Evolutionary conservation across 1,139 yeast genomes (phyloP), one percentile per base, ranked within the genome.

Genomic region (Candida dubliniensis): DNA sequence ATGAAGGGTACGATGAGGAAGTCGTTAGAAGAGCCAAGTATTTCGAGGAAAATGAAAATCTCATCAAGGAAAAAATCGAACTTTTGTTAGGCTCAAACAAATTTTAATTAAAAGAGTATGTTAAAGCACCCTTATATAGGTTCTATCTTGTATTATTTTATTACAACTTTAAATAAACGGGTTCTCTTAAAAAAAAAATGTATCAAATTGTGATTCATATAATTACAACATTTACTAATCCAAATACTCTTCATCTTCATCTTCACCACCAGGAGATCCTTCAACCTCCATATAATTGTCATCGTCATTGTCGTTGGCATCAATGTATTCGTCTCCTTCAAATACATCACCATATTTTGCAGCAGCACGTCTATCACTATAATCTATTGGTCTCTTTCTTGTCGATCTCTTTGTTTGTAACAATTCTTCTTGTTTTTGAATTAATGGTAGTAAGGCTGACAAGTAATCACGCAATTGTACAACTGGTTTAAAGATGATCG

Each of bases 1-100:
- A 91, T 61, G 91, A 87, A 55, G 90, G 95, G 8, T 87, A 87
- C 63, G 89, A 87, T 59, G 98, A 91, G 64, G 98, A 93, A 60
- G 73, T 81, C 27, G 96, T 89, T 2, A 81, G 99, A 68, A 81
- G 84, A 56, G 81, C 96, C 7, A 79, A 84, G 33, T 90, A 86
- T 63, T 91, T 89, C 66, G 79, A 81, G 38, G 89, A 87, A 48
- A 88, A 87, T 48, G 77, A 74, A 54, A 65, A 62, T 37, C 69
- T 87, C 57, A 71, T 90, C 45, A 78, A 79, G 53, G 93, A 89
- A 56, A 88, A 87, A 55, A 75, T 90, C 44, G 90, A 87, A 52
- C 70, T 89, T 43, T 74, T 90, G 55, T 69, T 89, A 53, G 77
- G 77, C 8, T 53, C 65, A 13, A 57, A 62, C 30, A 58, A 58